A percentile compares a stretch with the other conserved stretches of the same genome.
These are phyloP conservation scores for Monascus ruber DNA, from an alignment of 2,329 filamentous ascomycete genomes.

Conservation along the genomic window DNA sequence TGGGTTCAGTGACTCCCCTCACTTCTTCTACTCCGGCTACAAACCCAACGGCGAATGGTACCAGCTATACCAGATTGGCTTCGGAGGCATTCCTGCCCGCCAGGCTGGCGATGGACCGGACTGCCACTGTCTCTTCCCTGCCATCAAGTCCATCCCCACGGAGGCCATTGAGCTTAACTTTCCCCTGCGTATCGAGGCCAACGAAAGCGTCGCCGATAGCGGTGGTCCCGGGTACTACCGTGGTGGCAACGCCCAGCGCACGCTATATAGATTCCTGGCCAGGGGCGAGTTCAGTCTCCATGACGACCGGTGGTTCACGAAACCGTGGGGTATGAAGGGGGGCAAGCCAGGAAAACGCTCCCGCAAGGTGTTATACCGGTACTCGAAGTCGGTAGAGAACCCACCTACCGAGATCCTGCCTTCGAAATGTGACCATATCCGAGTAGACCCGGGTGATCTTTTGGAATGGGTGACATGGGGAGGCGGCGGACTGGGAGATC, in stretches of 20 bases:
- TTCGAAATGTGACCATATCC: conserved; percentile 39
- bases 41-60: conserved; percentile 39
- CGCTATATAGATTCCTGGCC: conserved; percentile 36
- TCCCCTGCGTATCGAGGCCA: conserved; percentile 38
- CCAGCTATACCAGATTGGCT: conserved; percentile 41
- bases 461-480: conserved; percentile 43
- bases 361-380: conserved; percentile 33
- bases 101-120: conserved; percentile 39
- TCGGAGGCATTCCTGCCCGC: conserved; percentile 39
- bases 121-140: conserved; percentile 41
- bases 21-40: conserved; percentile 42
- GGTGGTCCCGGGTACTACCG: conserved; percentile 38
- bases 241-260: conserved; percentile 40
- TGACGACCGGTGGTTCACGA: conserved; percentile 40
- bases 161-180: conserved; percentile 40
- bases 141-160: conserved; percentile 40
- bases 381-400: conserved; percentile 23
- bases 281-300: conserved; percentile 38
- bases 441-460: conserved; percentile 36
- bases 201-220: conserved; percentile 38
- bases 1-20: conserved; percentile 40
- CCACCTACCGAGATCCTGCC: conserved; percentile 26
- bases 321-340: conserved; percentile 39
- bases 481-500: conserved; percentile 39
- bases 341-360: conserved; percentile 35